phyloP scores from a whole-genome alignment of 495 filamentous ascomycete species.

The Articulospora tetracladia region DNA sequence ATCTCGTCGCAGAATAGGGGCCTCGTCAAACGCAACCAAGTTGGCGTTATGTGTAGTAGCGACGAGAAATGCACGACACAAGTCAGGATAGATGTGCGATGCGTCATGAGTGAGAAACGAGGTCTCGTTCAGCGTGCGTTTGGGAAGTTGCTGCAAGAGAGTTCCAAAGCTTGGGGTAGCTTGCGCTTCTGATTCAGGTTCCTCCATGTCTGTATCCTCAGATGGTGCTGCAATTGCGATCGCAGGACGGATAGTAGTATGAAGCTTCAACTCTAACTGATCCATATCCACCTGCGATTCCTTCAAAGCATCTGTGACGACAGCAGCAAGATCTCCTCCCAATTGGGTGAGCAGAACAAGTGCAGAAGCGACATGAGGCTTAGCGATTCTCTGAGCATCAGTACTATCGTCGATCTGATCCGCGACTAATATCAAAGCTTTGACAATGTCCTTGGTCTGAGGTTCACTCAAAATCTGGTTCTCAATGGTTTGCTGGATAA shows the following conservation, averaged over 20 bases:
- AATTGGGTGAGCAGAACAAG: conserved; percentile 58
- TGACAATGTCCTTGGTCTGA: conserved; percentile 57
- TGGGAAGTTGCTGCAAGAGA: conserved; percentile 30
- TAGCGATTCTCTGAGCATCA: conserved; percentile 44
- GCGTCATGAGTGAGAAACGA: conserved; percentile 46
- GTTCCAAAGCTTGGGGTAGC: conserved; percentile 15
- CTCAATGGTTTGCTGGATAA: conserved; percentile 59
- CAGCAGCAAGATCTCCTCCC: conserved; percentile 46
- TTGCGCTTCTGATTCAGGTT: conserved; percentile 29
- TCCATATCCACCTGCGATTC: conserved; percentile 62
- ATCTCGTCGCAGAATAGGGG: conserved; percentile 53
- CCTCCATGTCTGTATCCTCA: conserved; percentile 52
- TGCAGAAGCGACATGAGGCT: conserved; percentile 58
- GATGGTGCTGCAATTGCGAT: conserved; percentile 29
- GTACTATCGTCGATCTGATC: conserved; percentile 45
- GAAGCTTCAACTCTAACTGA: conserved; percentile 65
- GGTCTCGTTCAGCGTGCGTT: conserved; percentile 29
- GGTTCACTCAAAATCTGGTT: conserved; percentile 55
- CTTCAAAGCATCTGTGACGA: conserved; percentile 54
- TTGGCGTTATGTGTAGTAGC: conserved; percentile 45
- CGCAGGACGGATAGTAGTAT: conserved; percentile 54
- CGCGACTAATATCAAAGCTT: conserved; percentile 55
- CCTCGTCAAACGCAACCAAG: conserved; percentile 52
- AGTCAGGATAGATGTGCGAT: conserved; percentile 43
- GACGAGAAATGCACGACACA: conserved; percentile 61